phyloP scores from a whole-genome alignment of 2,329 filamentous ascomycete species.

The Aspergillus sp. region DNA sequence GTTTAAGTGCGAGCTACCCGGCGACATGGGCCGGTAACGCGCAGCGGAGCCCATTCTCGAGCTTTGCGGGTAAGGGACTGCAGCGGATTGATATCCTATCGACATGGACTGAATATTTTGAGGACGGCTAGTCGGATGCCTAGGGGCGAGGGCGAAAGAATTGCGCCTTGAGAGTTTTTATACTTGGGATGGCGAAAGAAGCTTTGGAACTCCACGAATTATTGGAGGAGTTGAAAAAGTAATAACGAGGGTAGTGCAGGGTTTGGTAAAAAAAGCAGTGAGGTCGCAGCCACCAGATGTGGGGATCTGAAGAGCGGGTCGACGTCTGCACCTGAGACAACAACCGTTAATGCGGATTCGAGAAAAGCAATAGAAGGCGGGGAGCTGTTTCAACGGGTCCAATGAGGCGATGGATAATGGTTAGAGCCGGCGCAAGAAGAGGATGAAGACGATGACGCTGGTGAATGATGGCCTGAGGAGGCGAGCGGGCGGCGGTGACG shows the following conservation, averaged over 20 bases:
- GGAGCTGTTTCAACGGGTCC: background rate
- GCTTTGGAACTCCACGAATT: background rate
- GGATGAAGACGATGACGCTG: conserved; percentile 3
- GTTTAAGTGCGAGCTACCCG: conserved; percentile 31
- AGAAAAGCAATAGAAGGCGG: background rate
- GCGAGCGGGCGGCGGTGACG: background rate
- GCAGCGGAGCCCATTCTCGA: conserved; percentile 30
- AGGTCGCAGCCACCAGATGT: conserved; percentile 3
- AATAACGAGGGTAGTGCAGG: conserved; percentile 3
- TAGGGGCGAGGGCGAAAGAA: background rate
- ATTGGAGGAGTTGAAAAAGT: conserved; percentile 7
- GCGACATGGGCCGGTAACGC: conserved; percentile 37
- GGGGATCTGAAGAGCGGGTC: conserved; percentile 1
- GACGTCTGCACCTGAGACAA: background rate
- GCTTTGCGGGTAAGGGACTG: conserved; percentile 9
- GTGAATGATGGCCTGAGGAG: background rate
- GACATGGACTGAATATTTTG: background rate
- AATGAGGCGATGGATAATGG: background rate
- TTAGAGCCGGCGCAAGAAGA: background rate
- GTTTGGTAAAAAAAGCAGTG: background rate
- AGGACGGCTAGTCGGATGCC: background rate
- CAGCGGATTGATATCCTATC: background rate
- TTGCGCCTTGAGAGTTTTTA: background rate
- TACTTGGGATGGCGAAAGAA: background rate
- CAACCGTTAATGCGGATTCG: background rate